phyloP scores from a whole-genome alignment of 768 basidiomycete species.

The Phylloporus scabripes region DNA sequence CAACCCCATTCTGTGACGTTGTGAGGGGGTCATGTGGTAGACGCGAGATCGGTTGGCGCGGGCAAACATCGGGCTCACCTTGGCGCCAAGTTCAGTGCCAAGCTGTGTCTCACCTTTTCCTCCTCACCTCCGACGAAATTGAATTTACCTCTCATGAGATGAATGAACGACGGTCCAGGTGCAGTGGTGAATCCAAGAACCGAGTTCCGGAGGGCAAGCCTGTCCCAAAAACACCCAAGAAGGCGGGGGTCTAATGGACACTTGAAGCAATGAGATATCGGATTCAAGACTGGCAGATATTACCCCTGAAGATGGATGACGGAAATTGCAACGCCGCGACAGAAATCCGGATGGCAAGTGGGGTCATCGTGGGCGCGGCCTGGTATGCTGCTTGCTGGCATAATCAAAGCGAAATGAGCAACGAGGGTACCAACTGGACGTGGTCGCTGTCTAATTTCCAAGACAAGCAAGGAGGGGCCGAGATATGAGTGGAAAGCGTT shows the following conservation, averaged over 20 bases:
- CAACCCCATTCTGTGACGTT: too few species aligned
- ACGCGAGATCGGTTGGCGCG: too few species aligned
- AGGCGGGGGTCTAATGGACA: neutral
- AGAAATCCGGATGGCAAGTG: slow-evolving; percentile 37
- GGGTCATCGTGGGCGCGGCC: neutral
- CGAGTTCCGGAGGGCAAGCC: too few species aligned
- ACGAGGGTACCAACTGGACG: slow-evolving; percentile 36
- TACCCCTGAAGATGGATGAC: slow-evolving; percentile 19
- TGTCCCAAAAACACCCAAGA: neutral
- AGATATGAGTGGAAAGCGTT: neutral
- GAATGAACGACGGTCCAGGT: neutral
- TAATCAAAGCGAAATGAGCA: slow-evolving; percentile 4
- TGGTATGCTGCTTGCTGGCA: slow-evolving; percentile 25
- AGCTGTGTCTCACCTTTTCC: too few species aligned
- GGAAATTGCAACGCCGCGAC: slow-evolving; percentile 50
- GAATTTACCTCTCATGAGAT: neutral
- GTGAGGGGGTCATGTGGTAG: too few species aligned
- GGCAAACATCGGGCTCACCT: too few species aligned
- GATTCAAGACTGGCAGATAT: too few species aligned
- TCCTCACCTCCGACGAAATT: neutral
- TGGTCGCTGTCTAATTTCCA: slow-evolving; percentile 74
- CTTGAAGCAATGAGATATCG: neutral
- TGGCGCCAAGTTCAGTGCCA: too few species aligned
- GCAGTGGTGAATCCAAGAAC: too few species aligned
- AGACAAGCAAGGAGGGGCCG: slow-evolving; percentile 34